Percentiles rank a stretch among this genome's conserved stretches.
Conservation (phyloP, 371 early-diverging fungal species). For the Blyttiomyces sp. region DNA sequence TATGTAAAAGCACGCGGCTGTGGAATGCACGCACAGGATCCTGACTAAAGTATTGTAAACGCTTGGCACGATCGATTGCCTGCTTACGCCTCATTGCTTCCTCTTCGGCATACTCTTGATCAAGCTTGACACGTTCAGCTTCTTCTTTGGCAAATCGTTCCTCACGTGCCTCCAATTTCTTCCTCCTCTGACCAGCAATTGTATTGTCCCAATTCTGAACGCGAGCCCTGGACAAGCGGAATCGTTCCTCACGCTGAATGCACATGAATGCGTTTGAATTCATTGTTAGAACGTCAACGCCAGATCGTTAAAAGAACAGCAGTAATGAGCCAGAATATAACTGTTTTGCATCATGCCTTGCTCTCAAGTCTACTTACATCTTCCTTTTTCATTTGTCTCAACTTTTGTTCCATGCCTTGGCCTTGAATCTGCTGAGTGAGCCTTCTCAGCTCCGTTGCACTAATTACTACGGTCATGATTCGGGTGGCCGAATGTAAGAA, state of each 20-base stretch:
- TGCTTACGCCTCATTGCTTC: conserved; percentile 21
- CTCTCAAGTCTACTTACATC: conserved; percentile 17
- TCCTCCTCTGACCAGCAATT: conserved; percentile 33
- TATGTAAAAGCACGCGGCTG: conserved; percentile 28
- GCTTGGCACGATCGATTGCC: conserved; percentile 37
- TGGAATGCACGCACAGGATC: conserved; percentile 46
- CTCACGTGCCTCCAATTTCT: conserved; percentile 19
- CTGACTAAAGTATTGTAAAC: conserved; percentile 34
- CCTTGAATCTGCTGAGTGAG: conserved; percentile 28
- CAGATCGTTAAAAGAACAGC: too few relatives aligned
- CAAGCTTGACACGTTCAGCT: conserved; percentile 17
- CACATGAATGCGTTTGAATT: background rate
- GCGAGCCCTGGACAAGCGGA: conserved; percentile 29
- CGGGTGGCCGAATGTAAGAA: too few relatives aligned
- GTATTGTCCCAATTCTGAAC: conserved; percentile 42
- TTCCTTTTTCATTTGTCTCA: conserved; percentile 13
- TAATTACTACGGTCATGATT: too few relatives aligned
- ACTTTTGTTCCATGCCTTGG: conserved; percentile 14
- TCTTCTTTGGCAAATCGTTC: conserved; percentile 31
- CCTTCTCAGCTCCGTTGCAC: conserved; percentile 34
- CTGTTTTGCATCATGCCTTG: background rate
- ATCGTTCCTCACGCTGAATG: conserved; percentile 28
- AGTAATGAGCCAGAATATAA: background rate
- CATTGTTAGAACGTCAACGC: background rate
- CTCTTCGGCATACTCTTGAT: conserved; percentile 30